Evolutionary conservation across 306 rosid genomes (phyloP), one percentile per base, ranked within the genome.

Genomic region (Cercis canadensis): DNA sequence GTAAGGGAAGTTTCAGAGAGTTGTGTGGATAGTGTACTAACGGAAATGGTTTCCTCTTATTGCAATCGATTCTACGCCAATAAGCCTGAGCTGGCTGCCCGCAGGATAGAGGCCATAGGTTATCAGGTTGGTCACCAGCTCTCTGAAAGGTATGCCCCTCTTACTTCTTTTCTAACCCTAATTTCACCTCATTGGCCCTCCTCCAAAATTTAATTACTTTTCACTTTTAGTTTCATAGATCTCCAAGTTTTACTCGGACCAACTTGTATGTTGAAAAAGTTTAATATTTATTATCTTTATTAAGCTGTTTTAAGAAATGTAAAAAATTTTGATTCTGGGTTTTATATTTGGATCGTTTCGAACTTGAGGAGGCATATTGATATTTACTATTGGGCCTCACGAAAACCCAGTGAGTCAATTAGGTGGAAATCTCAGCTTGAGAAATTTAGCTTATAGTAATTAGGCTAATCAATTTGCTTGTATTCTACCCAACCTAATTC

Each of bases 91-190:
- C 96, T 94, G 41, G 96, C 99, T 17, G 97, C 99, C 39, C 96
- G 97, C 57, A 80, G 92, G 57, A 94, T 94, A 80, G 99, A 94
- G 60, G 97, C 99, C 72, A 94, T 94, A 47, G 99, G 97, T 52
- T 94, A 87, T 80, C 96, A 94, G 85, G 96, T 94, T 74, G 99
- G 99, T 64, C 97, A 84, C 69, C 99, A 94, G 85, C 99, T 94
- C 74, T 94, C 97, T 61, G 99, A 94, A 81, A 87, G 99, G 97
- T 90, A 83, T 40, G 14, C 39, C 7, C 62, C 40, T 17, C 13
- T 46, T n/a, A 9, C 11, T 1, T 56, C 31, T 2, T 8, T 55
- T 8, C 11, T 57, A 33, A 6, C 6, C 40, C 39, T 37, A 7
- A 19, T 44, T 49, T 45, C 7, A 12, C 7, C 8, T 1, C 36